Percentiles rank a stretch among this genome's conserved stretches.
phyloP scores from a whole-genome alignment of 1,284 basidiomycete genomes.

The Cutaneotrichosporon dermatis region DNA sequence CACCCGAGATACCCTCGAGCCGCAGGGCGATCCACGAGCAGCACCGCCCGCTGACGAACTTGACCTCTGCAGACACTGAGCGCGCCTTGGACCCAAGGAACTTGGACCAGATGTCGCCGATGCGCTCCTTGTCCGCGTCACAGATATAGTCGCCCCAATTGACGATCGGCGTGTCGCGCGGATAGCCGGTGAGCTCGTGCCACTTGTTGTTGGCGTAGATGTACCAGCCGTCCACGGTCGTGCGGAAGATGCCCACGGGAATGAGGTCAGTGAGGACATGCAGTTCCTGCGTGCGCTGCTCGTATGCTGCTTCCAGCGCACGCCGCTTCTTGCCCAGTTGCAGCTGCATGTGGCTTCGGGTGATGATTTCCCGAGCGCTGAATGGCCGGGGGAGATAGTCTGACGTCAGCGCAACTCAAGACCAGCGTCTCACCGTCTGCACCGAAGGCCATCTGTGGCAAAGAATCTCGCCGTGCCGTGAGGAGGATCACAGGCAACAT shows the following conservation, averaged over 20 bases:
- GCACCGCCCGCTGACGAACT: background rate
- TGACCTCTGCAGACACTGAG: background rate
- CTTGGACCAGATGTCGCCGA: slow-evolving; percentile 23
- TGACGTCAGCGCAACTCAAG: too few relatives aligned
- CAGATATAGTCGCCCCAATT: slow-evolving; percentile 35
- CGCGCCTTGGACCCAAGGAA: background rate
- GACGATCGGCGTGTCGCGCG: slow-evolving; percentile 15
- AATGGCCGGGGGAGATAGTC: slow-evolving; percentile 46
- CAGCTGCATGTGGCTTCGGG: slow-evolving; percentile 43
- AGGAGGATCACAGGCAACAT: slow-evolving; percentile 41
- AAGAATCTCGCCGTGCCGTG: slow-evolving; percentile 36
- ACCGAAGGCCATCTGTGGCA: slow-evolving; percentile 24
- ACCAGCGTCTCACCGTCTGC: slow-evolving; percentile 33
- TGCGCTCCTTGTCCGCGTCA: slow-evolving; percentile 17
- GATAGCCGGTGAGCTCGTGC: slow-evolving; percentile 38
- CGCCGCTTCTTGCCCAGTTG: slow-evolving; percentile 41
- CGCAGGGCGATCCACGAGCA: background rate
- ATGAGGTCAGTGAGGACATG: slow-evolving; percentile 39
- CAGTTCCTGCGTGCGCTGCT: slow-evolving; percentile 41
- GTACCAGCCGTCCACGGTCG: slow-evolving; percentile 29
- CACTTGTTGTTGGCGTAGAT: slow-evolving; percentile 36
- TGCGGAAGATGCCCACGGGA: slow-evolving; percentile 45
- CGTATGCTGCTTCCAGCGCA: slow-evolving; percentile 38
- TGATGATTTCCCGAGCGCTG: slow-evolving; percentile 48
- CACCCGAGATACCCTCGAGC: background rate